Conservation (phyloP, 2,329 filamentous ascomycete species). For the Tolypocladium tundrense region DNA sequence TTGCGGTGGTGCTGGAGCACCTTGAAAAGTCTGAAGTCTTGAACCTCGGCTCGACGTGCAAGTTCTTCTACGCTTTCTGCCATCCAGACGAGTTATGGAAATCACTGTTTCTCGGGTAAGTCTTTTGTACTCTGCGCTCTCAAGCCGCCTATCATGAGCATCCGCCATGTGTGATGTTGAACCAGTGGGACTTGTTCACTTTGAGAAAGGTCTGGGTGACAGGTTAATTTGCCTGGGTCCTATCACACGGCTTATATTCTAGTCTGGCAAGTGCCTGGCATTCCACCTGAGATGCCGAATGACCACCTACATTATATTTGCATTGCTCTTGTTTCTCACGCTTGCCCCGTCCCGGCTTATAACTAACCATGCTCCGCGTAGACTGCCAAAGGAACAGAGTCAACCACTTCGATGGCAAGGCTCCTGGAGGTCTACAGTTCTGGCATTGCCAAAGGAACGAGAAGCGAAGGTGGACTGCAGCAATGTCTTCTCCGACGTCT, state of each 20-base stretch:
- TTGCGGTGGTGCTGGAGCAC: conserved; percentile 65
- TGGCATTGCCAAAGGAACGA: conserved; percentile 42
- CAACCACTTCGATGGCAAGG: conserved; percentile 53
- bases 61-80: conserved; percentile 77
- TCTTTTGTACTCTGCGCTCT: conserved; percentile 15
- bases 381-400: conserved; percentile 19
- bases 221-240: background rate
- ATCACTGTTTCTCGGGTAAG: conserved; percentile 73
- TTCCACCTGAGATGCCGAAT: background rate
- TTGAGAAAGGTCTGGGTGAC: background rate
- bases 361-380: conserved; percentile 9
- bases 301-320: background rate
- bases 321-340: background rate
- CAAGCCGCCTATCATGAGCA: background rate
- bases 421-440: conserved; percentile 73
- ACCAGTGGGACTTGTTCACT: background rate
- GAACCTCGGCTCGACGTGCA: conserved; percentile 66
- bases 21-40: conserved; percentile 55
- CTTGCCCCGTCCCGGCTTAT: background rate
- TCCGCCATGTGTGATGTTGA: background rate
- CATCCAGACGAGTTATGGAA: conserved; percentile 86
- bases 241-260: background rate
- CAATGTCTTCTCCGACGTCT: conserved; percentile 77
- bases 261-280: background rate
- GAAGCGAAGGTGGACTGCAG: conserved; percentile 58